phyloP scores from a whole-genome alignment of 176 grass and related monocot genomes.

The Phyllostachys edulis region DNA sequence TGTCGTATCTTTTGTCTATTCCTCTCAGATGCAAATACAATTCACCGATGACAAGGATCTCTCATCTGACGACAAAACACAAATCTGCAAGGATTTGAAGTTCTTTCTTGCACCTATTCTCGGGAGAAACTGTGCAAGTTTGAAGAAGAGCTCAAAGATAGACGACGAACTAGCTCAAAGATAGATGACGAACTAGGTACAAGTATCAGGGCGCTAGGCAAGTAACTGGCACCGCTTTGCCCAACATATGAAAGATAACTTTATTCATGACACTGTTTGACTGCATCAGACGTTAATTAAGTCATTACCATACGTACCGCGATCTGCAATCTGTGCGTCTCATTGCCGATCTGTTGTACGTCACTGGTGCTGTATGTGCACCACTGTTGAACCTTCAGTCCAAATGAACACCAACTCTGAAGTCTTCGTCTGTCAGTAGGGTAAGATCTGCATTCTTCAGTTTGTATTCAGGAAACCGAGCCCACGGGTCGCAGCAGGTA shows the following conservation, averaged over 20 bases:
- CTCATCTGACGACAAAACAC: constrained; percentile 20
- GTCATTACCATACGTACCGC: neutral
- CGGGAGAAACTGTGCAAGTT: constrained; percentile 48
- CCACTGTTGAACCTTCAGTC: neutral
- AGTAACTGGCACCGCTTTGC: neutral
- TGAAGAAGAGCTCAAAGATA: constrained; percentile 71
- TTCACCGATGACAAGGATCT: constrained; percentile 55
- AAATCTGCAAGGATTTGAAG: constrained; percentile 63
- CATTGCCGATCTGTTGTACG: neutral
- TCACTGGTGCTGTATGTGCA: neutral
- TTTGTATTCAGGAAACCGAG: neutral
- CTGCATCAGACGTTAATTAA: neutral
- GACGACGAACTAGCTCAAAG: too few relatives aligned
- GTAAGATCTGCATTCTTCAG: neutral
- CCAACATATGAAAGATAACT: neutral
- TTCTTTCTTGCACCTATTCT: constrained; percentile 50
- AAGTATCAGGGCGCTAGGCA: neutral
- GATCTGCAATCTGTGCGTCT: neutral
- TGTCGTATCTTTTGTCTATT: neutral
- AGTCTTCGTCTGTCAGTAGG: neutral
- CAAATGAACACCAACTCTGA: neutral
- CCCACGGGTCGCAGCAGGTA: neutral
- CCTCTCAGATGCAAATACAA: constrained; percentile 52
- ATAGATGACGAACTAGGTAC: constrained; percentile 35
- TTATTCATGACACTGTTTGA: neutral